Evolutionary conservation across 495 filamentous ascomycete species (phyloP), one percentile per base, ranked within the genome.

Genomic region (Daldinia vernicosa): DNA sequence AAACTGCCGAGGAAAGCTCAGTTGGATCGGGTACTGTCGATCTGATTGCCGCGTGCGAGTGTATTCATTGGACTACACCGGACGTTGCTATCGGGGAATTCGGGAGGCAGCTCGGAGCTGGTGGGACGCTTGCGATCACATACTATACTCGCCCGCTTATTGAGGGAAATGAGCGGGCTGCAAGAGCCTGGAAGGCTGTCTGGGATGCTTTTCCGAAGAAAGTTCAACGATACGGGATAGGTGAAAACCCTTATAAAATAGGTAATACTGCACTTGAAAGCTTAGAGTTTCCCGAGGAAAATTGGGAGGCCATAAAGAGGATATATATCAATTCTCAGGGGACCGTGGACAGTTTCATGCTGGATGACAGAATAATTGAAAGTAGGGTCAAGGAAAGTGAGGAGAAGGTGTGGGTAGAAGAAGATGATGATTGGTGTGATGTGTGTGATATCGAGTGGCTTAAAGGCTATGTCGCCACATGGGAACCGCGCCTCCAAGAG

Each of bases 41-140:
- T 51, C 6, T 74, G 35, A 51, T 75, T 35, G 52, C 71, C 9
- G 71, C 67, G 6, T 77, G 75, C 37, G 74, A 77, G 33, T 76
- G 74, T 17, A 68, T 77, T 6, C 75, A 75, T 15, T 77, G 60
- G 58, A 71, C 61, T 12, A 60, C 66, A 12, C 32, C 63, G 8
- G 50, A 35, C 0, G 37, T 28, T 33, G 70, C 75, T 1, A 74
- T 77, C 17, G 51, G 8, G 9, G 65, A 75, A 37, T 72, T 72
- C 40, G 30, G 55, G 24, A 65, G 69, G 39, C 45, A 75, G 51
- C 72, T 72, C 11, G 66, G 32, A 35, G 19, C 56, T 15, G 72
- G 72, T 26, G 72, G 72, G 6, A 74, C 72, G 1, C 55, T 69
- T 11, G 60, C 39, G 22, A 65, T 74, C 56, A 68, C 68, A 6